Evolutionary conservation across 495 filamentous ascomycete genomes (phyloP), one percentile per base, ranked within the genome.

Genomic region (Niebla homalea): DNA sequence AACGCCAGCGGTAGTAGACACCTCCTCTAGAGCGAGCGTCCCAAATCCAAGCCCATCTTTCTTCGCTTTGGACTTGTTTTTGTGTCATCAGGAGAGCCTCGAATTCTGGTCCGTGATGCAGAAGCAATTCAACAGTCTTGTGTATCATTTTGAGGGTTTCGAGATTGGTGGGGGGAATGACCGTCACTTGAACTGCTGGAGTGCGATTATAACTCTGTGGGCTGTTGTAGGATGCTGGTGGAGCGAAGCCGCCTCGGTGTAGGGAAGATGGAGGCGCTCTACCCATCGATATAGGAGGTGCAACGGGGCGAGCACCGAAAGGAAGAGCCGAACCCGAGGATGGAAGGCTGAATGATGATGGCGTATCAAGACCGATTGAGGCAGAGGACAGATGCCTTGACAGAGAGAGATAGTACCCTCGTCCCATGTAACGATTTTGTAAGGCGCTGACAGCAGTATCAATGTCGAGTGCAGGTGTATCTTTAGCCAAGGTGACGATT

Each of bases 21-120:
- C 84, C 86, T 6, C 80, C 83, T 45, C 79, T 65, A 56, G 85
- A 87, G 43, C 87, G 73, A 23, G 90, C 72, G 64, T 99, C 85
- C 83, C 84, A 99, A 3, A 99, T 64, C 85, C 87, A 99, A 0
- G 87, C 84, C 81, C 89, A 99, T 60, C 82, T 89, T 56, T 90
- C 84, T 36, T 94, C 84, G 21, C 66, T 71, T 54, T 90, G 85
- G 2, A 96, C 84, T 36, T 84, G 78, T 0, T 79, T 80, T 16
- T 82, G 72, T 35, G 77, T 83, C 92, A 97, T 96, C 3, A 99
- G 76, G 1, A 94, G 71, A 4, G 89, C 89, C 60, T 99, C 92
- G 49, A 96, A 94, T 62, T 93, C 86, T 0, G 85, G 83, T 0
- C 89, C 89, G 54, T 88, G 77, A 11, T 78, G 77, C 19, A 95